Percentiles rank a stretch among this genome's conserved stretches.
These are phyloP conservation scores for Artomyces pyxidatus DNA, from an alignment of 768 basidiomycete genomes.

Conservation along the genomic window DNA sequence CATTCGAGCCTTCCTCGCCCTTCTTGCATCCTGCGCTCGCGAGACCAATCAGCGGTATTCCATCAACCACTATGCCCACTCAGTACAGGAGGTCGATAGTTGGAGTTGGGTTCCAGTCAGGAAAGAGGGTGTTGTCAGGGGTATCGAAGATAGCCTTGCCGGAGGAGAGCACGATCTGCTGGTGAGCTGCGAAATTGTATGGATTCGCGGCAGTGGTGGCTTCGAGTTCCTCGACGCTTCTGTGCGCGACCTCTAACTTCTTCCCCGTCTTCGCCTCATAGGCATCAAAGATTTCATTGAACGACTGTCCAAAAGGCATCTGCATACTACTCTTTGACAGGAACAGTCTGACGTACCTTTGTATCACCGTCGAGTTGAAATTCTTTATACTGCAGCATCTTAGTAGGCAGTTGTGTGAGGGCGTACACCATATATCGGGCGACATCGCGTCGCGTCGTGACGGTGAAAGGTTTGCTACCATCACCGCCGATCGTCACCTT, in stretches of 20 bases:
- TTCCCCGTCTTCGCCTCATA: conserved; percentile 1
- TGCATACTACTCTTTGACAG: too few species aligned
- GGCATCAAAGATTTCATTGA: conserved; percentile 5
- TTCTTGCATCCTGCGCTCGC: too few species aligned
- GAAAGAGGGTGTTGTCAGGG: not conserved
- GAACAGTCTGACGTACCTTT: not conserved
- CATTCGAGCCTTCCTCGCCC: too few species aligned
- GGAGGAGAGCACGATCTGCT: not conserved
- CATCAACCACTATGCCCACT: too few species aligned
- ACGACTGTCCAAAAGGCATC: not conserved
- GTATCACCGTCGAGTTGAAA: not conserved
- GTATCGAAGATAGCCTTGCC: not conserved
- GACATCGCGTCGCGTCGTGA: conserved; percentile 4
- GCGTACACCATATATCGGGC: conserved; percentile 9
- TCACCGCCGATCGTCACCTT: conserved; percentile 1
- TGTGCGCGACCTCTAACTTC: not conserved
- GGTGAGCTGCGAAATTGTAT: not conserved
- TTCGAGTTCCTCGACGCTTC: not conserved
- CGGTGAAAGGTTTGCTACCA: conserved; percentile 4
- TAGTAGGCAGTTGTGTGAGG: conserved; percentile 1
- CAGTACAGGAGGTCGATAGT: too few species aligned
- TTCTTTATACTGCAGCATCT: not conserved
- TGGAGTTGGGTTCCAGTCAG: not conserved
- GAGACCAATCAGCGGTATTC: too few species aligned
- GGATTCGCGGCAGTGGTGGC: not conserved